Conservation (phyloP, 352 stramenopile species). For the Phytopythium helicoides region DNA sequence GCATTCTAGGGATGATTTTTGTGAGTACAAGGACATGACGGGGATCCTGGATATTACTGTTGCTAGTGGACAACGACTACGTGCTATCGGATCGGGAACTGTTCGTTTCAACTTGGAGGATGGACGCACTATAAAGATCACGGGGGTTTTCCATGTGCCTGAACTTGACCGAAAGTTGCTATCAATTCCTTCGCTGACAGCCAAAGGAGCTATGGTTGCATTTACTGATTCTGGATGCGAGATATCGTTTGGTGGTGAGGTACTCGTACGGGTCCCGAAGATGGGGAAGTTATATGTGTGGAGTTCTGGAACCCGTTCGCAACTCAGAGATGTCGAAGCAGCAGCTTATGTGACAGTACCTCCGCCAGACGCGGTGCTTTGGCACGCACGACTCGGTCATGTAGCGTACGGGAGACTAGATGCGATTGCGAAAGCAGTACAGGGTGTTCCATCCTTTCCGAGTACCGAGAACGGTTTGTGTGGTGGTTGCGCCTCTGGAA, state of each 20-base stretch:
- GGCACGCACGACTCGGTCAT: slow-evolving; percentile 16
- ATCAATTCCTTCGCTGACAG: slow-evolving; percentile 10
- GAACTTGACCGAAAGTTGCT: slow-evolving; percentile 13
- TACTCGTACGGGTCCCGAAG: not conserved
- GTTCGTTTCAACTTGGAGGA: slow-evolving; percentile 9
- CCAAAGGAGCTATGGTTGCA: slow-evolving; percentile 4
- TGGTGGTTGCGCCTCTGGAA: slow-evolving; percentile 16
- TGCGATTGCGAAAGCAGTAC: not conserved
- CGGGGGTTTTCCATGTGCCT: slow-evolving; percentile 18
- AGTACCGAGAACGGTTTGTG: slow-evolving; percentile 5
- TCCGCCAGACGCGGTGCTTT: not conserved
- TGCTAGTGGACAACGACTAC: slow-evolving; percentile 11
- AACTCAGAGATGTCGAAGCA: not conserved
- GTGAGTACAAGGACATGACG: slow-evolving; percentile 2
- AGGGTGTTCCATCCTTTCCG: slow-evolving; percentile 2
- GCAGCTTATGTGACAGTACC: slow-evolving; percentile 3
- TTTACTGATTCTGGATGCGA: slow-evolving; percentile 1
- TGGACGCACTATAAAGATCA: slow-evolving; percentile 10
- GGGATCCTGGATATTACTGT: slow-evolving; percentile 8
- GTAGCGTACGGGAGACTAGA: slow-evolving; percentile 4
- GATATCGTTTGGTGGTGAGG: not conserved
- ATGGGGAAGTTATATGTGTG: slow-evolving; percentile 2
- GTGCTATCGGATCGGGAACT: slow-evolving; percentile 8
- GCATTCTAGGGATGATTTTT: slow-evolving; percentile 8
- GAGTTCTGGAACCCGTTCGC: not conserved